phyloP scores from a whole-genome alignment of 2,329 filamentous ascomycete genomes.

The Septoria linicola region DNA sequence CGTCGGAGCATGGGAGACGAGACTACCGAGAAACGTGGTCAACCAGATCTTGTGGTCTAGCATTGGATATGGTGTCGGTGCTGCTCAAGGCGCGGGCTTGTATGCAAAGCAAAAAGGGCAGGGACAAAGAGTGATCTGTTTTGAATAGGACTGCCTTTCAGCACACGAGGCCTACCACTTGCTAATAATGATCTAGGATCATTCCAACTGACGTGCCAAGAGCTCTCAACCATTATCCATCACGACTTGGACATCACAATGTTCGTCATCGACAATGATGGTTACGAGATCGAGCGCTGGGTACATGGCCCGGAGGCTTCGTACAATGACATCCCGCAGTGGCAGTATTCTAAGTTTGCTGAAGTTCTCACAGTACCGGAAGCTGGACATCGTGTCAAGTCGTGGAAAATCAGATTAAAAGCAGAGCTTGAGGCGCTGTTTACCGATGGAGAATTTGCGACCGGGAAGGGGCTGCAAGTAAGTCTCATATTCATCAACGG shows the following conservation, averaged over 20 bases:
- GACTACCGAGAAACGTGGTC: conserved; percentile 73
- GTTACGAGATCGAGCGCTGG: conserved; percentile 50
- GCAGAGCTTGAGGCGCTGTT: conserved; percentile 17
- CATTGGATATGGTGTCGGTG: conserved; percentile 65
- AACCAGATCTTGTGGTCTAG: conserved; percentile 73
- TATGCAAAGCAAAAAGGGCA: conserved; percentile 64
- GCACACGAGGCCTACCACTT: conserved; percentile 68
- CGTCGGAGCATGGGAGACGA: conserved; percentile 84
- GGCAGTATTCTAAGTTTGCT: conserved; percentile 18
- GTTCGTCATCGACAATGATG: conserved; percentile 49
- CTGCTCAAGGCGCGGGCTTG: conserved; percentile 68
- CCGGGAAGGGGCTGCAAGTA: conserved; percentile 20
- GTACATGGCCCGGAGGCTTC: conserved; percentile 44
- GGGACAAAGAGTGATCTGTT: conserved; percentile 13
- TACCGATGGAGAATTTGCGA: conserved; percentile 13
- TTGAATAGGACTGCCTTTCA: conserved; percentile 59
- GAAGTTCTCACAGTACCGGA: conserved; percentile 11
- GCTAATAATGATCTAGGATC: conserved; percentile 65
- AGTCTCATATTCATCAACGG: too few species aligned
- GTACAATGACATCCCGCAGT: conserved; percentile 23
- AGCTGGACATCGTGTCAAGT: conserved; percentile 10
- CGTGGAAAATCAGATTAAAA: conserved; percentile 15
- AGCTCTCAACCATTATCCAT: too few species aligned
- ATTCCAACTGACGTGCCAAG: too few species aligned
- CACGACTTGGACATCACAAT: conserved; percentile 39